Evolutionary conservation across 805 yeast species (phyloP).

Genomic region (Isabelozyma rhagii): DNA sequence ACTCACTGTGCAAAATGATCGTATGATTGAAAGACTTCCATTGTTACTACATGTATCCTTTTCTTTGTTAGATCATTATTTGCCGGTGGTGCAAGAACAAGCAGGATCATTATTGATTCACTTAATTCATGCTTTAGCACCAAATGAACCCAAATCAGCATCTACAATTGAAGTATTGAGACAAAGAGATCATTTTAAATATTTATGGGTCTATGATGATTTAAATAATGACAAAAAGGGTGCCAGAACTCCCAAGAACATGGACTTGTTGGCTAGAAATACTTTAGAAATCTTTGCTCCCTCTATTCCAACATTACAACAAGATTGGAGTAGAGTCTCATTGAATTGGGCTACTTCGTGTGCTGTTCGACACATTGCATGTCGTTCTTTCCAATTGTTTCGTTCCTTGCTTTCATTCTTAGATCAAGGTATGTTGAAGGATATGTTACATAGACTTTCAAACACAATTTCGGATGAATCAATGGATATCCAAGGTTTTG

Average conservation of each 20-base stretch:
- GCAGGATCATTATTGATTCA: constrained; percentile 75
- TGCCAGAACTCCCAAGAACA: constrained; percentile 78
- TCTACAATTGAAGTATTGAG: constrained; percentile 58
- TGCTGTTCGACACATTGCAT: constrained; percentile 95
- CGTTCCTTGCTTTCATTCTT: constrained; percentile 76
- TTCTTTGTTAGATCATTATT: constrained; percentile 83
- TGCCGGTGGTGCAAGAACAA: constrained; percentile 78
- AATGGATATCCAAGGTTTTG: constrained; percentile 89
- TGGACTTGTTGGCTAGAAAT: constrained; percentile 72
- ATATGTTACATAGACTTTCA: constrained; percentile 88
- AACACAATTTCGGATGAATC: constrained; percentile 90
- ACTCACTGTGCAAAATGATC: constrained; percentile 62
- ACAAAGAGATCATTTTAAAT: constrained; percentile 40
- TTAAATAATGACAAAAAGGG: constrained; percentile 69
- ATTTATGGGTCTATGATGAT: constrained; percentile 85
- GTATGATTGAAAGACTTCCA: constrained; percentile 60
- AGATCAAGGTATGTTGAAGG: constrained; percentile 86
- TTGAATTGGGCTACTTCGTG: constrained; percentile 96
- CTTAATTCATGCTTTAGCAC: constrained; percentile 61
- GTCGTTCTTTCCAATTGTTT: constrained; percentile 92
- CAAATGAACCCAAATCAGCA: constrained; percentile 51
- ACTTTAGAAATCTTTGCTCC: constrained; percentile 55
- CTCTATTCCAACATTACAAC: constrained; percentile 53
- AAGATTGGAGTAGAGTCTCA: constrained; percentile 82
- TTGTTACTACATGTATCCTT: constrained; percentile 74